Conservation (phyloP, 805 yeast species). For the Nakazawaea molendinolei region DNA sequence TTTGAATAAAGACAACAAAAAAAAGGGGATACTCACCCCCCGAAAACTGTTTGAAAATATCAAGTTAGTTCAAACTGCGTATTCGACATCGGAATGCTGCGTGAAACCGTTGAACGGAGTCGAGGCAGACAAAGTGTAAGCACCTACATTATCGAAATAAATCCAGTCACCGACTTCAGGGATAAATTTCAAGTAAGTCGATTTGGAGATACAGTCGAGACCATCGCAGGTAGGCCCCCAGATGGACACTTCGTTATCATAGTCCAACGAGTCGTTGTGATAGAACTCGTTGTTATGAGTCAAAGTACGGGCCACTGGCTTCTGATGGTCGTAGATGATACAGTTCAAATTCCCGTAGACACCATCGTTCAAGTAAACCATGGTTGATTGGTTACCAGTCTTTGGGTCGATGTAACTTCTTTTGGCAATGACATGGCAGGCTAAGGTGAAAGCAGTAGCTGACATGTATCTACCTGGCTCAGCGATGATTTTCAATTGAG, state of each 20-base stretch:
- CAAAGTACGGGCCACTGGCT: conserved; percentile 63
- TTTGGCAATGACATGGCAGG: conserved; percentile 79
- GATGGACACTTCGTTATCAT: conserved; percentile 44
- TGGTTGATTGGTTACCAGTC: conserved; percentile 36
- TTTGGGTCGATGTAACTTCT: conserved; percentile 31
- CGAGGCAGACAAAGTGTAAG: conserved; percentile 90
- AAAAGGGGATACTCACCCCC: conserved; percentile 3
- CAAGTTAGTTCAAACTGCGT: conserved; percentile 38
- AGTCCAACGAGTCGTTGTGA: conserved; percentile 21
- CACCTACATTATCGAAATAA: conserved; percentile 77
- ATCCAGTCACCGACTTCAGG: conserved; percentile 89
- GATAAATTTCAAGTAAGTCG: conserved; percentile 46
- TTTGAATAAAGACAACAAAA: neutral
- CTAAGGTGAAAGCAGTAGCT: conserved; percentile 79
- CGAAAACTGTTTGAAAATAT: conserved; percentile 1
- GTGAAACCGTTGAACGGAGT: conserved; percentile 88
- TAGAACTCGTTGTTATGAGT: conserved; percentile 43
- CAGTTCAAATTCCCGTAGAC: conserved; percentile 95
- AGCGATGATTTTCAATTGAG: conserved; percentile 54
- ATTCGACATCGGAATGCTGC: conserved; percentile 50
- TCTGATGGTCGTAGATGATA: conserved; percentile 86
- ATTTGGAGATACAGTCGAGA: conserved; percentile 68
- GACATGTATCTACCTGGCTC: conserved; percentile 94
- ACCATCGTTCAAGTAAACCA: conserved; percentile 91
- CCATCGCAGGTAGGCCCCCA: conserved; percentile 99